A percentile compares a stretch with the other conserved stretches of the same genome.
phyloP scores from a whole-genome alignment of 1,284 basidiomycete species.

The Coriolopsis trogii region DNA sequence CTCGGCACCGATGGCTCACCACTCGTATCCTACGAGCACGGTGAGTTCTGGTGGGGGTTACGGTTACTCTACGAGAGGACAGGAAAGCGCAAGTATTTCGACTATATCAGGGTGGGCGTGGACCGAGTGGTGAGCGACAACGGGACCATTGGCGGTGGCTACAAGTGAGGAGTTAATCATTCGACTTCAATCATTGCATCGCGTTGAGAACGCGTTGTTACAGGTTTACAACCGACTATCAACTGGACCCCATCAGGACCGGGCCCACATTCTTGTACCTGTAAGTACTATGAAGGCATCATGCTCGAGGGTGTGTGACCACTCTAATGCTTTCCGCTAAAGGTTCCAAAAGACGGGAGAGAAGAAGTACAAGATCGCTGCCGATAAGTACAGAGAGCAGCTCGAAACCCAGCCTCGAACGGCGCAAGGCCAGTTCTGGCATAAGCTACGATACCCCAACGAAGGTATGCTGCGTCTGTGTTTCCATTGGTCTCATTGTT shows the following conservation, averaged over 20 bases:
- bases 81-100: not conserved
- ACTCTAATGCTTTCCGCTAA: not conserved
- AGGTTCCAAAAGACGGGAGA: not conserved
- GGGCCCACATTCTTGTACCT: not conserved
- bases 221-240: not conserved
- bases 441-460: not conserved
- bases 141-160: not conserved
- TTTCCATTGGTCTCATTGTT: not conserved
- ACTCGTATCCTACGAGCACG: slow-evolving; percentile 18
- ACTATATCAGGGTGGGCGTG: not conserved
- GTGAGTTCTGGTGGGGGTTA: slow-evolving; percentile 19
- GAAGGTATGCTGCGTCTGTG: not conserved
- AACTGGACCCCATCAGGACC: not conserved
- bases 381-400: not conserved
- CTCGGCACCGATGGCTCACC: slow-evolving; percentile 2
- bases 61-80: slow-evolving; percentile 12
- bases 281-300: too few species aligned
- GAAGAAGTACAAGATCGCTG: not conserved
- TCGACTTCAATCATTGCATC: not conserved
- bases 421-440: not conserved
- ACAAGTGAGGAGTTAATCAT: not conserved
- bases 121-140: not conserved
- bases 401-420: not conserved
- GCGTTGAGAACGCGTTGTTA: not conserved
- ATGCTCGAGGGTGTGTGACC: too few species aligned